Conservation (phyloP, 1,284 basidiomycete genomes). For the Anthracocystis panici-leucophaei region DNA sequence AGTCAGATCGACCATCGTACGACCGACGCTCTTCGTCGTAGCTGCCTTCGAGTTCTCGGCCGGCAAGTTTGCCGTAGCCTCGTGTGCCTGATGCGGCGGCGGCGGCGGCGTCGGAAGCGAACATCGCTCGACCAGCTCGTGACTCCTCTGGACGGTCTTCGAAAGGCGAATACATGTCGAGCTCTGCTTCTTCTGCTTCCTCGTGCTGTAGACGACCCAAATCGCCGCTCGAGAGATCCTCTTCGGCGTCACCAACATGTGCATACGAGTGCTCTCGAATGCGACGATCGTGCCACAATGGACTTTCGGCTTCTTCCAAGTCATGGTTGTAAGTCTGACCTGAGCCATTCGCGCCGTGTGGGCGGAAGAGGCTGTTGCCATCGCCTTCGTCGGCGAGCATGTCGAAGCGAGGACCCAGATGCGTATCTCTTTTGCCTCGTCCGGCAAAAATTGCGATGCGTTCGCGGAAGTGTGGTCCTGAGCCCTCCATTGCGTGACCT, state of each 20-base stretch:
- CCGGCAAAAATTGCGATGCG: constrained; percentile 59
- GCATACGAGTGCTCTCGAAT: constrained; percentile 40
- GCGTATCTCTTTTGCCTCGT: constrained; percentile 33
- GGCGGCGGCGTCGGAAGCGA: background rate
- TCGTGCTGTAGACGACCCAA: constrained; percentile 24
- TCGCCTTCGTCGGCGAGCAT: constrained; percentile 66
- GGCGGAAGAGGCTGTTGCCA: constrained; percentile 31
- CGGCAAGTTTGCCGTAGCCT: constrained; percentile 31
- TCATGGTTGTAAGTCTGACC: constrained; percentile 18
- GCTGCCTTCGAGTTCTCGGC: constrained; percentile 20
- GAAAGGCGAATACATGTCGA: constrained; percentile 54
- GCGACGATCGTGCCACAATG: constrained; percentile 18
- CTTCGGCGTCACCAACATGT: constrained; percentile 18
- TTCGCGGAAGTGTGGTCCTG: constrained; percentile 58
- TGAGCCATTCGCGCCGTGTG: background rate
- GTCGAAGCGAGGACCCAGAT: constrained; percentile 54
- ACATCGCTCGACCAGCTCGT: background rate
- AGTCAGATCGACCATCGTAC: constrained; percentile 27
- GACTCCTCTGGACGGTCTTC: constrained; percentile 45
- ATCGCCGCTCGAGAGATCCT: constrained; percentile 45
- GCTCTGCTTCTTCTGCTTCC: constrained; percentile 17
- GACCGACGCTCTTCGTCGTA: constrained; percentile 31
- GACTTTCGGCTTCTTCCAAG: constrained; percentile 32
- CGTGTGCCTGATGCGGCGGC: background rate
- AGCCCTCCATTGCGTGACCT: constrained; percentile 62